Conservation (phyloP, 148 eudicot genomes). For the Suaeda aralocaspica region DNA sequence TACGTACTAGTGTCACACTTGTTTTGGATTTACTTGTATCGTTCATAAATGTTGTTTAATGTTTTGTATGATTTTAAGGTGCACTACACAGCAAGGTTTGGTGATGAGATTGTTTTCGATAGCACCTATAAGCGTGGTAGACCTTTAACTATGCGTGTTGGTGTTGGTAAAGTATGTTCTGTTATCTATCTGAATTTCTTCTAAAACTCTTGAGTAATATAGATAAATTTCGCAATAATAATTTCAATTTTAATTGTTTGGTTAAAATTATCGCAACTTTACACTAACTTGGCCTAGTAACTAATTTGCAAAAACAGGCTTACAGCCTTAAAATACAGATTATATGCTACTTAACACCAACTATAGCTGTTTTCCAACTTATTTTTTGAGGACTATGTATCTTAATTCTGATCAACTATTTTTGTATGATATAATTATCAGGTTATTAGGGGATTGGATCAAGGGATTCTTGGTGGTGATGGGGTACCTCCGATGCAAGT, state of each 20-base stretch:
- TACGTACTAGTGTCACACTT: no score
- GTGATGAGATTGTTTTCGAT: constrained; percentile 76
- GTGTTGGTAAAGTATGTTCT: constrained; percentile 66
- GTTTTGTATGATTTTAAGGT: constrained; percentile 49
- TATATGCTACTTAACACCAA: no score
- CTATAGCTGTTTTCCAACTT: neutral
- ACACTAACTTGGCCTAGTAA: no score
- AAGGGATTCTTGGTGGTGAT: constrained; percentile 86
- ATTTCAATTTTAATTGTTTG: no score
- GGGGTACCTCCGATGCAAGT: constrained; percentile 91
- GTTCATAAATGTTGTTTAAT: no score
- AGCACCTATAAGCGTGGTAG: constrained; percentile 93
- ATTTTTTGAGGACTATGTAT: neutral
- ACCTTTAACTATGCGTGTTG: constrained; percentile 86
- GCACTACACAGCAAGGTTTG: constrained; percentile 88
- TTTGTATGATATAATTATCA: constrained; percentile 23
- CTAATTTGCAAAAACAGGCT: neutral
- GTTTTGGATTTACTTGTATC: no score
- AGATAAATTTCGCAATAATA: no score
- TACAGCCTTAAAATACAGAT: neutral
- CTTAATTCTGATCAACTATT: neutral
- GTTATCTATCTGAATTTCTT: neutral
- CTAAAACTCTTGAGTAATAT: neutral
- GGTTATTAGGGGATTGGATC: constrained; percentile 88
- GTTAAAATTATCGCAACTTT: no score